These are phyloP conservation scores for Plectosphaerella plurivora DNA, from an alignment of 2,329 filamentous ascomycete species.

Conservation along the genomic window DNA sequence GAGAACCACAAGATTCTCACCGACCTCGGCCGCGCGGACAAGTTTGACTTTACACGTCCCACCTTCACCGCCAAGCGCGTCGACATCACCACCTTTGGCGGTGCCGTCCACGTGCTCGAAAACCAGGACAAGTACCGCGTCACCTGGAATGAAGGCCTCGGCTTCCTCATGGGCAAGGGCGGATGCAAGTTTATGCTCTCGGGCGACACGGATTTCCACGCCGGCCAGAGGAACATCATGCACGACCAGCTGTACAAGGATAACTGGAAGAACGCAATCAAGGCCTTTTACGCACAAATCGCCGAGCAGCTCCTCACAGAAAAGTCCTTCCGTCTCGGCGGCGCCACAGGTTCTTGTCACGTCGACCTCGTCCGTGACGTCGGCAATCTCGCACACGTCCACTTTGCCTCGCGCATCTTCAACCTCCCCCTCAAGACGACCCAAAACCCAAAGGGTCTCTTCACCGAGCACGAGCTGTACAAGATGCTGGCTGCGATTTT, in stretches of 20 bases:
- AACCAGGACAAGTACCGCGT: slow-evolving; percentile 59
- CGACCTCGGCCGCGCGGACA: slow-evolving; percentile 58
- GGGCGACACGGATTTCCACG: slow-evolving; percentile 42
- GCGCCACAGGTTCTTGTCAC: slow-evolving; percentile 50
- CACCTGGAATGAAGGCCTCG: slow-evolving; percentile 59
- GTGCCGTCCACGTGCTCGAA: slow-evolving; percentile 57
- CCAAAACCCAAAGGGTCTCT: slow-evolving; percentile 54
- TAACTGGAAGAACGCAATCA: slow-evolving; percentile 58
- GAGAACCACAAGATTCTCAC: slow-evolving; percentile 71
- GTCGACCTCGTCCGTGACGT: slow-evolving; percentile 70
- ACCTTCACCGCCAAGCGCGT: slow-evolving; percentile 42
- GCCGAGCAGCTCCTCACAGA: slow-evolving; percentile 57
- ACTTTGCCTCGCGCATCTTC: slow-evolving; percentile 60
- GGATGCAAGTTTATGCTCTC: slow-evolving; percentile 54
- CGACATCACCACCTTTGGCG: slow-evolving; percentile 56
- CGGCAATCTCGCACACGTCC: slow-evolving; percentile 61
- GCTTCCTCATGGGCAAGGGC: slow-evolving; percentile 54
- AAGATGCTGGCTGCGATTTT: slow-evolving; percentile 63
- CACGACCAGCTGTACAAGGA: slow-evolving; percentile 55
- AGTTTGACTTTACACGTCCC: slow-evolving; percentile 68
- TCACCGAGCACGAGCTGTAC: slow-evolving; percentile 52
- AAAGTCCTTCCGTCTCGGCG: slow-evolving; percentile 58
- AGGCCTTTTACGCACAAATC: slow-evolving; percentile 62
- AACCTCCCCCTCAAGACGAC: slow-evolving; percentile 63
- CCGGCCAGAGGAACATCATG: slow-evolving; percentile 48